Evolutionary conservation across 2,329 filamentous ascomycete genomes (phyloP).

Genomic region (Trichoderma guizhouense): DNA sequence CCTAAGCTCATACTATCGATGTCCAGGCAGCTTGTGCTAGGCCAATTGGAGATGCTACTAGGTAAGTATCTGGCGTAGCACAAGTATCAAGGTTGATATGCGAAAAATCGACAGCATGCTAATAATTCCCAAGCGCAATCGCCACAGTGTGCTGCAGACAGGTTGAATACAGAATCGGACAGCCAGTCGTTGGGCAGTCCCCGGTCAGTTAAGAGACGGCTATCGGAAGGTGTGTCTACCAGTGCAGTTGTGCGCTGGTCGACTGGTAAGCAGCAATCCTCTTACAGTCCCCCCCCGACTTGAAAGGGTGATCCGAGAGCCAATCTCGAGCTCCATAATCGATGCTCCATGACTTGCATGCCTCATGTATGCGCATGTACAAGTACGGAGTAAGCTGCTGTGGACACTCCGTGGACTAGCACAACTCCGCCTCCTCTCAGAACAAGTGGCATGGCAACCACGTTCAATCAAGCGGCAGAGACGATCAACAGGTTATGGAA

Average conservation of each 20-base stretch:
- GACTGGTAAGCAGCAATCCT: neutral
- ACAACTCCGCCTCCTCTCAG: neutral
- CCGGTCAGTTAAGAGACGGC: neutral
- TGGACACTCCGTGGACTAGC: neutral
- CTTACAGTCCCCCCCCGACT: neutral
- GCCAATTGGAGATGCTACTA: neutral
- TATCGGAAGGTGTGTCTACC: neutral
- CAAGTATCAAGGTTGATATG: neutral
- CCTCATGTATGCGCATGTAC: constrained; percentile 5
- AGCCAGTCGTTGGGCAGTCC: neutral
- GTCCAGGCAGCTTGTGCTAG: neutral
- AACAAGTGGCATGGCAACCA: neutral
- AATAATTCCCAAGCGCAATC: neutral
- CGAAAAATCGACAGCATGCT: neutral
- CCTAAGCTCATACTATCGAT: neutral
- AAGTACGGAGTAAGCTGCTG: constrained; percentile 9
- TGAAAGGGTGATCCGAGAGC: neutral
- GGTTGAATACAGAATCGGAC: neutral
- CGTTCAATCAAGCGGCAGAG: neutral
- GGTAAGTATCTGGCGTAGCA: neutral
- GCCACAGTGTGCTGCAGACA: neutral
- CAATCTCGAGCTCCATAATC: constrained; percentile 1
- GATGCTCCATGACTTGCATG: constrained; percentile 10
- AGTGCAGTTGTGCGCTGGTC: neutral
- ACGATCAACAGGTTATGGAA: neutral